These are phyloP conservation scores for Avena insularis DNA, from an alignment of 176 grass and related monocot genomes.

Conservation along the genomic window DNA sequence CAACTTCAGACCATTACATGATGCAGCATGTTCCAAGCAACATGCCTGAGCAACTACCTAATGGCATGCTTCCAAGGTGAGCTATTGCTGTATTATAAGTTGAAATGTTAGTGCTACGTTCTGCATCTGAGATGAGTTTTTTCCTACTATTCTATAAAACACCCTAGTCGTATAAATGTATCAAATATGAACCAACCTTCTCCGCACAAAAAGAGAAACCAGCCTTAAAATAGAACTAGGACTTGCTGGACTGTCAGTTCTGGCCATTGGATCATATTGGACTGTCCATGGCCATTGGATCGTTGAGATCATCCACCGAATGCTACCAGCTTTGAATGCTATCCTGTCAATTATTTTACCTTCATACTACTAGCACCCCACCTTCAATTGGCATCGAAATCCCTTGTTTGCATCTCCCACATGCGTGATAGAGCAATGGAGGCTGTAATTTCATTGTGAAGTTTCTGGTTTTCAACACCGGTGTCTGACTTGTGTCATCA, in stretches of 20 bases:
- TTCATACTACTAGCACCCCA: slow-evolving; percentile 8
- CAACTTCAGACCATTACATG: slow-evolving; percentile 79
- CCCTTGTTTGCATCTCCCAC: not conserved
- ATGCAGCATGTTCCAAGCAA: slow-evolving; percentile 69
- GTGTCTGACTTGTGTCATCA: slow-evolving; percentile 35
- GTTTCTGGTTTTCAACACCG: slow-evolving; percentile 11
- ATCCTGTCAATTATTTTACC: slow-evolving; percentile 12
- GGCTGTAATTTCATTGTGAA: not conserved
- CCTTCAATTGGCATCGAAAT: not conserved
- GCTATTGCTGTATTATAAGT: slow-evolving; percentile 26
- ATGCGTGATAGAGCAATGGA: not conserved
- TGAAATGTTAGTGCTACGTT: slow-evolving; percentile 38
- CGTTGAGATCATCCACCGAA: not conserved
- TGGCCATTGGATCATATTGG: slow-evolving; percentile 4
- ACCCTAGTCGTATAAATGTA: slow-evolving; percentile 20
- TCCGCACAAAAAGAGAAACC: not conserved
- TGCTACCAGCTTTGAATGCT: not conserved
- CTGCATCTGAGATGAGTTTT: slow-evolving; percentile 21
- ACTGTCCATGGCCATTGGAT: not conserved
- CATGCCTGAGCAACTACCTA: slow-evolving; percentile 65
- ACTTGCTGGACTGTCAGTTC: not conserved
- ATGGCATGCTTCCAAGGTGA: slow-evolving; percentile 58
- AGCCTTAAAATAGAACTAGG: slow-evolving; percentile 3
- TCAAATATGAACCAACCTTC: not conserved
- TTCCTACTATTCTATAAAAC: slow-evolving; percentile 6